Evolutionary conservation across 768 basidiomycete genomes (phyloP).

Genomic region (Amanita rimosa): DNA sequence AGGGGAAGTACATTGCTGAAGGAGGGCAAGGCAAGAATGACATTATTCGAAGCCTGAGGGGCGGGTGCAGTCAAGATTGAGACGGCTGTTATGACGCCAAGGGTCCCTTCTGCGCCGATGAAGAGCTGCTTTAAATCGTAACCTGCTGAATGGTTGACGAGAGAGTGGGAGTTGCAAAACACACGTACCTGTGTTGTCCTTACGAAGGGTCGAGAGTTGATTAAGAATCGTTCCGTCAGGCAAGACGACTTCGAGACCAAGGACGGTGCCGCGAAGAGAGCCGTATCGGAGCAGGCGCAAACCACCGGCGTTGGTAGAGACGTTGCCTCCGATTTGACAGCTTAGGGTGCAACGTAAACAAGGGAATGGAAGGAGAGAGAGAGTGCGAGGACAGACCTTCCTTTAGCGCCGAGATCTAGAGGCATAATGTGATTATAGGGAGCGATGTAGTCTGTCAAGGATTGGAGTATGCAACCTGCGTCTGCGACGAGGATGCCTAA

Average conservation of each 20-base stretch:
- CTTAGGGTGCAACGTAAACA: conserved; percentile 22
- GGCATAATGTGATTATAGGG: conserved; percentile 94
- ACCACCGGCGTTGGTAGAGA: conserved; percentile 97
- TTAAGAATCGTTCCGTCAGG: conserved; percentile 90
- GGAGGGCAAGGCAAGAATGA: conserved; percentile 79
- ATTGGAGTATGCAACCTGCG: conserved; percentile 89
- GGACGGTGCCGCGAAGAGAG: conserved; percentile 86
- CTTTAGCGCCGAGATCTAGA: conserved; percentile 90
- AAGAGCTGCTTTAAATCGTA: conserved; percentile 98
- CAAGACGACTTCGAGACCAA: conserved; percentile 92
- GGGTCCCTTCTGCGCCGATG: conserved; percentile 94
- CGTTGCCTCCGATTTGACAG: conserved; percentile 97
- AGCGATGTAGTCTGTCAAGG: conserved; percentile 75
- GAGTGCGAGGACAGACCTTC: conserved; percentile 47
- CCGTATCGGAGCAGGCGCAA: conserved; percentile 90
- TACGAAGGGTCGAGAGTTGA: conserved; percentile 80
- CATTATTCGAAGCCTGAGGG: conserved; percentile 78
- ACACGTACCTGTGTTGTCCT: conserved; percentile 87
- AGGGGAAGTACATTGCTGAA: conserved; percentile 84
- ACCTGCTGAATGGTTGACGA: conserved; percentile 31
- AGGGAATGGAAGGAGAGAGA: background rate
- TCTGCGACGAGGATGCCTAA: conserved; percentile 85
- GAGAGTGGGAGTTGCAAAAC: background rate
- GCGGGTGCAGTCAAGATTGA: conserved; percentile 87
- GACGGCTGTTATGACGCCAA: conserved; percentile 90